These are phyloP conservation scores for Penicillium taxi DNA, from an alignment of 495 filamentous ascomycete species.

Conservation along the genomic window DNA sequence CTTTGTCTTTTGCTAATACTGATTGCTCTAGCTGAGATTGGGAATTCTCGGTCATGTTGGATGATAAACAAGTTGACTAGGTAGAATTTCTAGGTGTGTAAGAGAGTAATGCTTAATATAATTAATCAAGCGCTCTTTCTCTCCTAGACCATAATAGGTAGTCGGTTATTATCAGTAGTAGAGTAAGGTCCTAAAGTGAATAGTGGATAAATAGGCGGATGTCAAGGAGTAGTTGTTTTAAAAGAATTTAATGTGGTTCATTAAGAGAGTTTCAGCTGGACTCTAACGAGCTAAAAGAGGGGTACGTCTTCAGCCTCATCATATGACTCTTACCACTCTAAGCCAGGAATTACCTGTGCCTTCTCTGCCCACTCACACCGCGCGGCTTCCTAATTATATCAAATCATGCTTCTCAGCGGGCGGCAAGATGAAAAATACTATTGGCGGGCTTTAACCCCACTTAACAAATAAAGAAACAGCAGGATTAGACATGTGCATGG, in stretches of 20 bases:
- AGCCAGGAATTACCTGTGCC: background rate
- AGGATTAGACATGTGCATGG: too few relatives aligned
- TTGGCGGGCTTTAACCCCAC: too few relatives aligned
- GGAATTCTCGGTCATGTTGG: constrained; percentile 5
- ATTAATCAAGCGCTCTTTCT: constrained; percentile 6
- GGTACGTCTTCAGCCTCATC: constrained; percentile 4
- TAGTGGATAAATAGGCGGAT: too few relatives aligned
- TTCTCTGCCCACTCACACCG: constrained; percentile 1
- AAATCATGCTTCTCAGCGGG: too few relatives aligned
- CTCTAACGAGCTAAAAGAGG: constrained; percentile 1
- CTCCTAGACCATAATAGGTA: background rate
- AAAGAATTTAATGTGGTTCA: background rate
- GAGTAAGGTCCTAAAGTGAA: background rate
- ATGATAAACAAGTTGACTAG: background rate
- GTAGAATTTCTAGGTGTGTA: background rate
- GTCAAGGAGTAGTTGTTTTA: constrained; percentile 1
- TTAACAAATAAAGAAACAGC: too few relatives aligned
- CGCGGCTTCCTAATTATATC: too few relatives aligned
- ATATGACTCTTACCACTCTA: constrained; percentile 1
- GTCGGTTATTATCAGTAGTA: background rate
- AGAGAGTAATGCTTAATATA: background rate
- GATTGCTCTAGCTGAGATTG: constrained; percentile 7
- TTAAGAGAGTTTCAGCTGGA: background rate
- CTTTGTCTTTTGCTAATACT: constrained; percentile 4
- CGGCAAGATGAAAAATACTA: too few relatives aligned